These are phyloP conservation scores for Quercus lobata DNA, from an alignment of 331 rosid genomes.

Conservation along the genomic window DNA sequence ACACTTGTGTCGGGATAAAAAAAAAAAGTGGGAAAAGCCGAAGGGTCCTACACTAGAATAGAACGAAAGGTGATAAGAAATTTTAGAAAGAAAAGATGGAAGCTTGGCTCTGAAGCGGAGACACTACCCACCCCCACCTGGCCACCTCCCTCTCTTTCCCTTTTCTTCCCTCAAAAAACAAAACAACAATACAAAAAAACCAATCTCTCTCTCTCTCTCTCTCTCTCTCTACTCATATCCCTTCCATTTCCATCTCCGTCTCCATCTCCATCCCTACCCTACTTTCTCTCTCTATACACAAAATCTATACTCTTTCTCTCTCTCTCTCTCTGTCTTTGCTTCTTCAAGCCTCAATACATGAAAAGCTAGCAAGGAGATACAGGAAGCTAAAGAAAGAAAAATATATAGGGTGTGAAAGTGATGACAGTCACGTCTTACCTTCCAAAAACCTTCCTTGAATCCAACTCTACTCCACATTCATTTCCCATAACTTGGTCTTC, in stretches of 20 bases:
- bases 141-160: conserved; percentile 8
- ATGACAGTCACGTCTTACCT: conserved; percentile 69
- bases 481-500: conserved; percentile 30
- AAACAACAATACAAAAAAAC: not conserved
- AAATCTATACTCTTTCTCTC: conserved; percentile 13
- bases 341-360: conserved; percentile 19
- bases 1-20: too few relatives aligned
- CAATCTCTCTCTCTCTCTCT: not conserved
- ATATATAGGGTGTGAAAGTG: conserved; percentile 5
- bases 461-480: conserved; percentile 64
- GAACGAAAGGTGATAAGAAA: not conserved
- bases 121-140: conserved; percentile 12
- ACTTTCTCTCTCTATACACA: conserved; percentile 19
- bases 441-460: conserved; percentile 63
- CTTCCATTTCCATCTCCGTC: conserved; percentile 19
- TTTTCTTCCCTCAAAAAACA: not conserved
- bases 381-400: not conserved
- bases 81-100: too few relatives aligned
- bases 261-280: conserved; percentile 29
- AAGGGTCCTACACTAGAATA: not conserved
- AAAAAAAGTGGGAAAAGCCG: not conserved
- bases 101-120: conserved; percentile 21
- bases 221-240: not conserved
- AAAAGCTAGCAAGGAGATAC: conserved; percentile 24
- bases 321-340: conserved; percentile 25